These are phyloP conservation scores for Aspergillus nomiae DNA, from an alignment of 2,329 filamentous ascomycete species.

Conservation along the genomic window DNA sequence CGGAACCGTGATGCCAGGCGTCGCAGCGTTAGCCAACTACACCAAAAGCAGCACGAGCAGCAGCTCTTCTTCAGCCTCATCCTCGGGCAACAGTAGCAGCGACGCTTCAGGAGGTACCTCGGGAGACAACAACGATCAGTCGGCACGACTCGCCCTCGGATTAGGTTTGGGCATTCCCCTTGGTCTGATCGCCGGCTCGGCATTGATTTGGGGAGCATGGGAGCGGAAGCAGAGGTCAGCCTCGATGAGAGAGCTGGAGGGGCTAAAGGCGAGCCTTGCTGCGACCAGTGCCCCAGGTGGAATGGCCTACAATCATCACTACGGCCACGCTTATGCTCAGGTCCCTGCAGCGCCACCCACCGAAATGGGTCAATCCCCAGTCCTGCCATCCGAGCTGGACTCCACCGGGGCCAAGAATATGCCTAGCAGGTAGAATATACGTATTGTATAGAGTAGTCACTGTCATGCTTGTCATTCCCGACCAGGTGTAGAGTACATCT, in stretches of 20 bases:
- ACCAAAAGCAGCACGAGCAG: background rate
- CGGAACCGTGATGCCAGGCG: slow-evolving; percentile 15
- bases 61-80: background rate
- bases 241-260: background rate
- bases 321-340: background rate
- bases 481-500: too few species aligned
- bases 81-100: background rate
- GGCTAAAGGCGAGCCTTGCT: background rate
- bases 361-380: background rate
- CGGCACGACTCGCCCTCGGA: slow-evolving; percentile 10
- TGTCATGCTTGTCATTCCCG: too few species aligned
- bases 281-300: background rate
- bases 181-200: slow-evolving; percentile 9
- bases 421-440: background rate
- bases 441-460: too few species aligned
- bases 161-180: slow-evolving; percentile 13
- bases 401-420: background rate
- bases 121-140: background rate
- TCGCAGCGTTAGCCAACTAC: slow-evolving; percentile 14
- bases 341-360: background rate
- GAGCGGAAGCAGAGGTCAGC: background rate
- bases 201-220: slow-evolving; percentile 5
- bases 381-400: background rate
- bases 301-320: background rate
- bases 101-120: background rate